Conservation (phyloP, 2,329 filamentous ascomycete genomes). For the Penicillium sp. region DNA sequence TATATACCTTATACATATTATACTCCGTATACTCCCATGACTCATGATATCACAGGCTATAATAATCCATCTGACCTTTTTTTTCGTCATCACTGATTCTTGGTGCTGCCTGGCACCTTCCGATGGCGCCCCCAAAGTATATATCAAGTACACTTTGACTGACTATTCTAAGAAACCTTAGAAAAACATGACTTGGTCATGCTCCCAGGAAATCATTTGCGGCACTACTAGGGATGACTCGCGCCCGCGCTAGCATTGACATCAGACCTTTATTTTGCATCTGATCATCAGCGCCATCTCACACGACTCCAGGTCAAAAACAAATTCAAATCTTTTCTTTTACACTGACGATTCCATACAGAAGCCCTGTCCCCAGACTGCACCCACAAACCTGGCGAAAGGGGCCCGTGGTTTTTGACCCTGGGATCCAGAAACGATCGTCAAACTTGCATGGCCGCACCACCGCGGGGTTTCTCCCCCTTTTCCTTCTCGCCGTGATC, state of each 20-base stretch:
- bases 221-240: slow-evolving; percentile 6
- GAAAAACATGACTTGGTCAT: slow-evolving; percentile 2
- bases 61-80: slow-evolving; percentile 3
- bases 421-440: slow-evolving; percentile 23
- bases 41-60: neutral
- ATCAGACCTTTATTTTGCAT: neutral
- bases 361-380: neutral
- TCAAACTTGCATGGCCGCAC: slow-evolving; percentile 20
- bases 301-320: neutral
- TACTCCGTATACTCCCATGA: too few species aligned
- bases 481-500: slow-evolving; percentile 13
- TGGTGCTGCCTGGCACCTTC: neutral
- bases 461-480: slow-evolving; percentile 23
- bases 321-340: neutral
- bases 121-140: neutral
- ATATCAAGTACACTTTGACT: neutral
- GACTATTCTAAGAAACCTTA: neutral
- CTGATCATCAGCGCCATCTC: neutral
- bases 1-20: too few species aligned
- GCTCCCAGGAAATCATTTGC: neutral
- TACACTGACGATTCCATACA: neutral
- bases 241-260: slow-evolving; percentile 12
- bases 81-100: neutral
- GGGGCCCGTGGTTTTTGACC: neutral
- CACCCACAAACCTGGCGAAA: neutral